Conservation (phyloP, 2,329 filamentous ascomycete genomes). For the Hymenoscyphus albidus region DNA sequence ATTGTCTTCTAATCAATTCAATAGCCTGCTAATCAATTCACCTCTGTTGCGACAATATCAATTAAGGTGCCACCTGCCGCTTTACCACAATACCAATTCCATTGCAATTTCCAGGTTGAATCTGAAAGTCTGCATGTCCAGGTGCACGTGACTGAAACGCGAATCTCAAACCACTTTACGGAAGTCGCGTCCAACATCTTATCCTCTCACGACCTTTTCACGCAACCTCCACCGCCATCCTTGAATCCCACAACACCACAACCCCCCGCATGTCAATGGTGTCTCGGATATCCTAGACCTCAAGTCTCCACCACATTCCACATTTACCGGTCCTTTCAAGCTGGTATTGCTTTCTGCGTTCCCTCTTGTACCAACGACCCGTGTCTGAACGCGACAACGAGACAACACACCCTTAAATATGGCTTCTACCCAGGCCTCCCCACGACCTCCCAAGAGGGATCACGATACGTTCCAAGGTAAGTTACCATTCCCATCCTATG, state of each 20-base stretch:
- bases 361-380: neutral
- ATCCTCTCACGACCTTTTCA: neutral
- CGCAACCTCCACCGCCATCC: constrained; percentile 5
- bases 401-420: neutral
- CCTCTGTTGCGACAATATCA: too few relatives aligned
- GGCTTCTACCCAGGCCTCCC: constrained; percentile 6
- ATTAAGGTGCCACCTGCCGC: neutral
- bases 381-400: neutral
- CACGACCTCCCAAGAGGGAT: constrained; percentile 12
- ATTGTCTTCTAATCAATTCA: neutral
- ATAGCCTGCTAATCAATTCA: neutral
- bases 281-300: neutral
- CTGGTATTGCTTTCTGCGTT: neutral
- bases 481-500: neutral
- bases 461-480: constrained; percentile 17
- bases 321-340: neutral
- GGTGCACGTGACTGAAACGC: constrained; percentile 11
- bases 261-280: neutral
- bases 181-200: constrained; percentile 14
- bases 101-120: neutral
- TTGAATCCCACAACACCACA: constrained; percentile 8
- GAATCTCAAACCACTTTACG: constrained; percentile 19
- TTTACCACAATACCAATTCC: neutral
- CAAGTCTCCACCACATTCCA: neutral
- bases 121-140: too few relatives aligned